These are phyloP conservation scores for Mercurialis annua DNA, from an alignment of 345 rosid species.

Conservation along the genomic window DNA sequence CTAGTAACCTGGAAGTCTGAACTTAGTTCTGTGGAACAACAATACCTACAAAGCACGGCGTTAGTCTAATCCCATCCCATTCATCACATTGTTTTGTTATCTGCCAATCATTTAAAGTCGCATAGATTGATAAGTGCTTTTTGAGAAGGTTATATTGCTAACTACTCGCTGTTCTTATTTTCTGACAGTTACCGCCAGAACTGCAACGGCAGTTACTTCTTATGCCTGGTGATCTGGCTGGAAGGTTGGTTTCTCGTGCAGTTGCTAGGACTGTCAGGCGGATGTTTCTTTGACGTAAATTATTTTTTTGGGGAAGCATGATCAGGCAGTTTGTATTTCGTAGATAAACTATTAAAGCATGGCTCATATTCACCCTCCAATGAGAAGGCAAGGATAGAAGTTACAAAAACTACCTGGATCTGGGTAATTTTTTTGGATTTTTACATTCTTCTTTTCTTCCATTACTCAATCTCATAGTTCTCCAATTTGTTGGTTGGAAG, in stretches of 20 bases:
- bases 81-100: not conserved
- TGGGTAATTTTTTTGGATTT: not conserved
- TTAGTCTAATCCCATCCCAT: too few species aligned
- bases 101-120: not conserved
- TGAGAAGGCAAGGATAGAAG: not conserved
- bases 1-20: too few species aligned
- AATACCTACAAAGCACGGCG: too few species aligned
- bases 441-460: not conserved
- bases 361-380: not conserved
- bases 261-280: slow-evolving; percentile 70
- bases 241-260: slow-evolving; percentile 73
- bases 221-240: slow-evolving; percentile 68
- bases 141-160: not conserved
- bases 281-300: slow-evolving; percentile 48
- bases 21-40: too few species aligned
- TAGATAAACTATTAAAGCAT: not conserved
- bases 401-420: not conserved
- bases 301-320: not conserved
- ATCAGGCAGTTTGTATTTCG: not conserved
- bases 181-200: slow-evolving; percentile 72
- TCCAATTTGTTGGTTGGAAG: too few species aligned
- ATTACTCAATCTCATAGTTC: not conserved
- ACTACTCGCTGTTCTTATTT: not conserved
- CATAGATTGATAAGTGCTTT: not conserved
- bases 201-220: slow-evolving; percentile 65